Evolutionary conservation across 768 basidiomycete genomes (phyloP), one percentile per base, ranked within the genome.

Genomic region (Thelephora aurantiotincta): DNA sequence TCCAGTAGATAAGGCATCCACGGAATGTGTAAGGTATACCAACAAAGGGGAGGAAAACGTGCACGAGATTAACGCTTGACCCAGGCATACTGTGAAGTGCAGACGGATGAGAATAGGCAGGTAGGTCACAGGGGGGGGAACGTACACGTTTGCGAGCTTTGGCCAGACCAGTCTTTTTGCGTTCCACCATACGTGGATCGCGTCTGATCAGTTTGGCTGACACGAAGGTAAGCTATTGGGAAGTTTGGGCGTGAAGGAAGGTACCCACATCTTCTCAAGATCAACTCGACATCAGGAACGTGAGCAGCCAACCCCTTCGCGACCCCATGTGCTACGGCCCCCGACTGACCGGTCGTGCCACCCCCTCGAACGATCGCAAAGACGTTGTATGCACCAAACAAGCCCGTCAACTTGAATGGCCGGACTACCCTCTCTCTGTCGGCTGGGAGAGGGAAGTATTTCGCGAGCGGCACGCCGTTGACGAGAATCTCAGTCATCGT

Each of bases 181-280:
- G 75, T 67, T 99, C 94, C 26, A 96, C 93, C 88, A 94, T 88
- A 64, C 96, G 83, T 42, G 92, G 90, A 70, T 99, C 94, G 57
- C 93, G 80, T 62, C 79, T 78, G 49, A 90, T 65, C 43, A 93
- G 68, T 68, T 89, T 83, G 50, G 87, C 93, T 96, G 59, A 0
- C 52, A 49, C 52, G 43, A 52, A 50, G 19, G 44, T 33, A 44
- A 49, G 43, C 13, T 18, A 26, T 41, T 48, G 16, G 43, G 36
- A 6, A 6, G 26, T 16, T 51, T 12, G 51, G 43, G 11, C 20
- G 35, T n/a, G 35, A 50, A 16, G 34, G 9, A 5, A 19, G 33
- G 2, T 22, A 65, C 76, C 41, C 57, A 91, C 93, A 82, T 73
- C 76, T 77, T 58, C 74, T 73, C 54, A 99, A 65, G 37, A 89